Base-by-base conservation (phyloP, 306 rosid genomes). In the Pterocarpus macrocarpus region DNA sequence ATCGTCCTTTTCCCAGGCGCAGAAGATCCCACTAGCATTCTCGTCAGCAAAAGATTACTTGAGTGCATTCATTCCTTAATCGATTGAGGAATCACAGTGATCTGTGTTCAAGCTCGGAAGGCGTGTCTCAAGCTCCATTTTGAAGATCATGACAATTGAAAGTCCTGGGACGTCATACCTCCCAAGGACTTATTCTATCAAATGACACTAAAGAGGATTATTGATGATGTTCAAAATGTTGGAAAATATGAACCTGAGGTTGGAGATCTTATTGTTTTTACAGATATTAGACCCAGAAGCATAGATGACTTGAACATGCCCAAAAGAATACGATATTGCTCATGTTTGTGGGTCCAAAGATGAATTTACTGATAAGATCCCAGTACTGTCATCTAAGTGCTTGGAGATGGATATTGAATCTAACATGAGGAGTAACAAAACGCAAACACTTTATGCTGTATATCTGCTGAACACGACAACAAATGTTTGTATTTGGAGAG, bases 41-140 rank as follows among this genome's bases (percentile, higher is more conserved):
- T 35, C 9, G n/a, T 86, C 88, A 10, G 15, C 28, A 22, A 5
- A 12, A 5, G 36, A 79, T 9, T 92, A 89, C 82, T 7, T 66
- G 87, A 56, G 45, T 9, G 86, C 90, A 4, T 92, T 90, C 71
- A 53, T 82, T 69, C 76, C 75, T 57, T 49, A 90, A 71, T 73
- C 90, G 53, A 64, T 87, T 32, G 90, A 89, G 76, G 97, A 92
- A 81, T 87, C 87, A 10, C 97, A 80, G 85, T 64, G 94, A 88
- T 10, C 52, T 91, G 43, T 63, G 43, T 30, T 81, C 90, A 35
- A 71, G 86, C 73, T 30, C 88, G 61, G 39, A 15, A 12, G 33
- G 53, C 2, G 77, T 85, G 64, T 72, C 78, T 0, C 62, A 41
- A 0, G 77, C 92, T 5, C 84, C 90, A 2, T 10, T 28, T 8